phyloP scores from a whole-genome alignment of 805 yeast genomes.

The Candida endomychidarum region DNA sequence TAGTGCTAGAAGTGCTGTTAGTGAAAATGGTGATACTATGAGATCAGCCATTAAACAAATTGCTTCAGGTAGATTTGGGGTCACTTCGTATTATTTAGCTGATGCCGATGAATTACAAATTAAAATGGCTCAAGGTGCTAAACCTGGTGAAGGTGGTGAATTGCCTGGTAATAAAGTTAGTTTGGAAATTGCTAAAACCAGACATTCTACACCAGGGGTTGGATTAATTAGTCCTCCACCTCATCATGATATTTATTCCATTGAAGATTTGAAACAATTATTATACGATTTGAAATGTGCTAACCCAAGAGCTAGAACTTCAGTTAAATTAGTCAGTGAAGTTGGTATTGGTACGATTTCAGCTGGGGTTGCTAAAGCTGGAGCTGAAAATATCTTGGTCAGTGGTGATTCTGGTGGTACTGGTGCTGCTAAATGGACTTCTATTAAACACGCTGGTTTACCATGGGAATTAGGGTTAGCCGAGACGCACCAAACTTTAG shows the following conservation, averaged over 20 bases:
- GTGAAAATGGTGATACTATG: constrained; percentile 93
- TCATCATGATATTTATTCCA: constrained; percentile 96
- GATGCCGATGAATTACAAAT: constrained; percentile 98
- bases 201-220: constrained; percentile 96
- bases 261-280: constrained; percentile 95
- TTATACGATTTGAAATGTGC: constrained; percentile 95
- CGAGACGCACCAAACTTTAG: constrained; percentile 96
- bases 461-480: constrained; percentile 99
- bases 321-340: constrained; percentile 94
- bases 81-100: constrained; percentile 87
- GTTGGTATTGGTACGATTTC: constrained; percentile 99
- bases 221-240: constrained; percentile 98
- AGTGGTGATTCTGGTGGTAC: constrained; percentile 99
- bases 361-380: constrained; percentile 98
- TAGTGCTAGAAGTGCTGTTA: constrained; percentile 78
- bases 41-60: constrained; percentile 98
- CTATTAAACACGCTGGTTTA: constrained; percentile 94
- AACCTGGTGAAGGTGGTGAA: constrained; percentile 99
- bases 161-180: constrained; percentile 93
- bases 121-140: constrained; percentile 99
- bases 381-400: constrained; percentile 92
- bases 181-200: constrained; percentile 82
- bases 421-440: constrained; percentile 98
- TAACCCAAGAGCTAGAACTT: constrained; percentile 95
- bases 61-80: constrained; percentile 98